A percentile compares a stretch with the other conserved stretches of the same genome.
Evolutionary conservation across 2,329 filamentous ascomycete species (phyloP).

Genomic region (Ophiostoma sp.): DNA sequence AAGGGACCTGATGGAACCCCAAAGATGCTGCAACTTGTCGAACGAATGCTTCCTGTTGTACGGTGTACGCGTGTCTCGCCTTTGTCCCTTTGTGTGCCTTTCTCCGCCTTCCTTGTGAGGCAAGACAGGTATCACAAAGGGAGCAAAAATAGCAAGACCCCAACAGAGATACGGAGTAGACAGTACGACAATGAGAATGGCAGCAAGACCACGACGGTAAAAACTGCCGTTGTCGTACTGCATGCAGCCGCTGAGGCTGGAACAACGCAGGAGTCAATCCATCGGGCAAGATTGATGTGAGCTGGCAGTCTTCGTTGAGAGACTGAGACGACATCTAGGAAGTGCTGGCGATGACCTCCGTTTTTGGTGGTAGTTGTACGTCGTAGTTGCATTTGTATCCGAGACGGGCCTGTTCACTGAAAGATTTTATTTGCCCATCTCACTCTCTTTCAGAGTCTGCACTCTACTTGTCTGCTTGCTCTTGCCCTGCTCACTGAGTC

Average conservation of each 20-base stretch:
- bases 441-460: not conserved
- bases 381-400: not conserved
- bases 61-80: not conserved
- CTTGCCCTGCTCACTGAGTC: not conserved
- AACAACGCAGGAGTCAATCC: not conserved
- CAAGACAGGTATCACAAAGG: not conserved
- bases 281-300: not conserved
- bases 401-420: not conserved
- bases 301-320: not conserved
- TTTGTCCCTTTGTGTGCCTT: not conserved
- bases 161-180: not conserved
- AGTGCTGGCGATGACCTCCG: not conserved
- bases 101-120: not conserved
- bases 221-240: not conserved
- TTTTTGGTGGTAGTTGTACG: not conserved
- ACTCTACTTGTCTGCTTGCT: not conserved
- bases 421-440: not conserved
- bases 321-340: not conserved
- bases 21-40: not conserved
- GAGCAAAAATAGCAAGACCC: not conserved
- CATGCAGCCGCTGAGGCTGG: not conserved
- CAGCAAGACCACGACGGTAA: not conserved
- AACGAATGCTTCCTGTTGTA: not conserved
- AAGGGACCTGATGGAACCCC: not conserved
- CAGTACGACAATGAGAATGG: not conserved